These are phyloP conservation scores for Xylaria sp. DNA, from an alignment of 2,329 filamentous ascomycete genomes.

Conservation along the genomic window DNA sequence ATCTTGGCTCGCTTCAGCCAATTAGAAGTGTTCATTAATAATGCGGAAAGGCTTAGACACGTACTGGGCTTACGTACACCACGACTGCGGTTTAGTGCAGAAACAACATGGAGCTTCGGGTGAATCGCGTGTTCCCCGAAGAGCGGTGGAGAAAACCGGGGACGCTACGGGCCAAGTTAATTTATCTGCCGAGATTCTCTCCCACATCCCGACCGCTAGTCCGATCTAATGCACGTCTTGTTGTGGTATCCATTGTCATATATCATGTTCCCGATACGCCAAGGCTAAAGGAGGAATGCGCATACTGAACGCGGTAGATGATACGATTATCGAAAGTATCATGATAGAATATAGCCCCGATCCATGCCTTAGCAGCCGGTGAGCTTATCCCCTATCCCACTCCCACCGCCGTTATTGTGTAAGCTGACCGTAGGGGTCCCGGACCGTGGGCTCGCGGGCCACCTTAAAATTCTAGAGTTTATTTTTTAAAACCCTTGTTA, in stretches of 20 bases:
- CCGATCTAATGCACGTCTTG: not conserved
- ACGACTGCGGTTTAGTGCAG: not conserved
- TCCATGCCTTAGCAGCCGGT: not conserved
- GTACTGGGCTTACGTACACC: not conserved
- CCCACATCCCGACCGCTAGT: slow-evolving; percentile 23
- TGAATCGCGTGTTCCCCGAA: not conserved
- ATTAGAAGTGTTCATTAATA: not conserved
- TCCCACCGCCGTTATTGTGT: not conserved
- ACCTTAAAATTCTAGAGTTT: no score
- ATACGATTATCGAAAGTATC: not conserved
- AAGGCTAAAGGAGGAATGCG: not conserved
- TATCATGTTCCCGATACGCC: not conserved
- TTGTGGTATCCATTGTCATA: not conserved
- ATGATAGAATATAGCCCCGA: not conserved
- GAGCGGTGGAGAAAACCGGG: slow-evolving; percentile 5
- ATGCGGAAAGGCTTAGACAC: not conserved
- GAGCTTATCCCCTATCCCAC: not conserved
- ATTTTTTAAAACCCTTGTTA: no score
- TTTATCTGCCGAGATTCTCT: slow-evolving; percentile 5
- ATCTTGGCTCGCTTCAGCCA: not conserved
- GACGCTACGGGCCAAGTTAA: slow-evolving; percentile 1
- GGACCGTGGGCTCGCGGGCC: no score
- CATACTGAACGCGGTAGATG: not conserved
- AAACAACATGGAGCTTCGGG: not conserved
- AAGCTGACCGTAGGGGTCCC: no score